These are phyloP conservation scores for Talaromyces trachyspermus DNA, from an alignment of 495 filamentous ascomycete species.

Conservation along the genomic window DNA sequence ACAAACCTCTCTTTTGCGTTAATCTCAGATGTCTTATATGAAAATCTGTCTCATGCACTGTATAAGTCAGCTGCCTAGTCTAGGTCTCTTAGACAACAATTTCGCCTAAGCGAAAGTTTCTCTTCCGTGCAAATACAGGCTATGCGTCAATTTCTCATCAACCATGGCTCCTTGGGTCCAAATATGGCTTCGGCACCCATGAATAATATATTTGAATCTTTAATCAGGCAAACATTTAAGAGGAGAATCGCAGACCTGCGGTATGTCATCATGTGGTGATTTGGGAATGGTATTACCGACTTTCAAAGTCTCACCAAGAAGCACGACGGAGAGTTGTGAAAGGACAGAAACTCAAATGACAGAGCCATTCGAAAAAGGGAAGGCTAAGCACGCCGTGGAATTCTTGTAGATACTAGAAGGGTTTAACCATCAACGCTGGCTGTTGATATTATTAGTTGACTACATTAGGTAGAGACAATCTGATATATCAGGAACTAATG, in stretches of 20 bases:
- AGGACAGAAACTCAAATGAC: slow-evolving; percentile 2
- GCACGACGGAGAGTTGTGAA: slow-evolving; percentile 4
- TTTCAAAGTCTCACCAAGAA: no score
- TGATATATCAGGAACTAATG: not conserved
- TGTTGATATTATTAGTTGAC: not conserved
- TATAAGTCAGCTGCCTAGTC: not conserved
- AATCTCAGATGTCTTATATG: slow-evolving; percentile 2
- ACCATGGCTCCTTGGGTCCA: slow-evolving; percentile 1
- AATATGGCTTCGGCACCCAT: slow-evolving; percentile 2
- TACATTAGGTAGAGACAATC: not conserved
- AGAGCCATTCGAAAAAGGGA: not conserved
- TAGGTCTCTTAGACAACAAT: not conserved
- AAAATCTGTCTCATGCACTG: not conserved
- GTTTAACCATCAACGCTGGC: not conserved
- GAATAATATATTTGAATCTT: slow-evolving; percentile 1
- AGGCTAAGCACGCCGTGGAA: not conserved
- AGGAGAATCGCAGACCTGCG: not conserved
- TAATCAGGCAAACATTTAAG: slow-evolving; percentile 1
- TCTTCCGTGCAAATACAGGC: not conserved
- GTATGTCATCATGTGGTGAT: no score
- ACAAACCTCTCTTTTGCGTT: slow-evolving; percentile 1
- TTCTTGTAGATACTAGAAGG: not conserved
- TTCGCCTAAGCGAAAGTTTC: not conserved
- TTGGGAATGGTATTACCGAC: no score
- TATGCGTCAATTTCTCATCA: not conserved